Evolutionary conservation across 208 protist species (phyloP), one percentile per base, ranked within the genome.

Genomic region (Lotmaria passim): DNA sequence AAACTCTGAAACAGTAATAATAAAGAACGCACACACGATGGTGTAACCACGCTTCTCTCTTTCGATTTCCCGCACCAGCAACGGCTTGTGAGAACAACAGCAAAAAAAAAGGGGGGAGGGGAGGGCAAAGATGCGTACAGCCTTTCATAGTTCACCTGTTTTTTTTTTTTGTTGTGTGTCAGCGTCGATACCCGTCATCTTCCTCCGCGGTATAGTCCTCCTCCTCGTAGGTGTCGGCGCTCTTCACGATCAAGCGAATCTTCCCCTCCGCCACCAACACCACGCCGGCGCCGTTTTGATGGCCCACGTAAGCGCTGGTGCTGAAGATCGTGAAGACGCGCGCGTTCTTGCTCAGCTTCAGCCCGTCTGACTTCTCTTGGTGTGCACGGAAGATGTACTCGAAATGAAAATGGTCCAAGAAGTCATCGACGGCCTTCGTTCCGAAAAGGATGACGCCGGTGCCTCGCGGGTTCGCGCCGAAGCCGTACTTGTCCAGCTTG

Each of bases 251-350:
- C 17, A 98, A 78, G 6, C 91, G 89, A 28, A 97, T 97, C 65
- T 88, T 95, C 7, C 83, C 82, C 55, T 96, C 89, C 17, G 87
- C 87, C 15, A 98, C 93, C 17, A 96, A 75, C 57, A 98, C 91
- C 33, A 96, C 90, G 31, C 93, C 95, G 6, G 92, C 95, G 21
- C 91, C 90, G 72, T 98, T 97, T 41, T 92, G 79, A 63, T 97
- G 90, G 6, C 95, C 95, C 7, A 95, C 87, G 64, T 98, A 98
- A 44, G 95, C 87, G 53, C 90, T 93, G 8, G 93, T 96, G 75
- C 93, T 97, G 44, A 98, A 98, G 59, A 98, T 96, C 19, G 95
- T 97, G 64, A 98, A 91, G 10, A 97, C 91, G 2, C 93, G 85
- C 6, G 88, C 85, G 65, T 73, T 96, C 67, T 96, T 94, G 69